These are phyloP conservation scores for Solanum habrochaites DNA, from an alignment of 257 asterid species.

Conservation along the genomic window DNA sequence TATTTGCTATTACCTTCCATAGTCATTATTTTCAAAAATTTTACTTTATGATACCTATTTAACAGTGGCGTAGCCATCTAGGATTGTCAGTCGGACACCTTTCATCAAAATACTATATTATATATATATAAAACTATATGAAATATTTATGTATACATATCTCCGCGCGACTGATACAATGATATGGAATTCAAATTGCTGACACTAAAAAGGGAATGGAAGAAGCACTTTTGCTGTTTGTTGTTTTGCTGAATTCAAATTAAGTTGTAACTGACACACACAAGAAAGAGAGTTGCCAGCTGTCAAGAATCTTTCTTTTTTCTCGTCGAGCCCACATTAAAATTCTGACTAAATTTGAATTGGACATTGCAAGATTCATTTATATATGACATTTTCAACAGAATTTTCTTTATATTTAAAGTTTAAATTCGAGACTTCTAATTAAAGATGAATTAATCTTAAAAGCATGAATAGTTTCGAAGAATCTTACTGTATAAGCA, in stretches of 20 bases:
- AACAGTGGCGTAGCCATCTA: no score
- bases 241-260: neutral
- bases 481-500: neutral
- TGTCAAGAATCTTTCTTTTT: neutral
- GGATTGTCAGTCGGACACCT: no score
- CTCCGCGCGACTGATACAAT: neutral
- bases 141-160: no score
- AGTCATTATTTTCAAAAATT: neutral
- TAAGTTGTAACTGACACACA: neutral
- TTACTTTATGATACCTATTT: neutral
- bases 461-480: neutral
- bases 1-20: neutral
- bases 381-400: accelerated
- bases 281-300: neutral
- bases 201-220: neutral
- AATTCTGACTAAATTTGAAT: accelerated
- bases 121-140: no score
- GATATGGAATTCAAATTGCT: neutral
- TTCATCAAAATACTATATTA: no score
- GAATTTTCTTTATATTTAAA: no score
- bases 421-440: accelerated
- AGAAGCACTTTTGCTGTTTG: neutral
- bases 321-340: accelerated
- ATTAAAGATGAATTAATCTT: no score
- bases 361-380: accelerated